Conservation (phyloP, 129 eudicot species). For the Oenanthe sinensis region DNA sequence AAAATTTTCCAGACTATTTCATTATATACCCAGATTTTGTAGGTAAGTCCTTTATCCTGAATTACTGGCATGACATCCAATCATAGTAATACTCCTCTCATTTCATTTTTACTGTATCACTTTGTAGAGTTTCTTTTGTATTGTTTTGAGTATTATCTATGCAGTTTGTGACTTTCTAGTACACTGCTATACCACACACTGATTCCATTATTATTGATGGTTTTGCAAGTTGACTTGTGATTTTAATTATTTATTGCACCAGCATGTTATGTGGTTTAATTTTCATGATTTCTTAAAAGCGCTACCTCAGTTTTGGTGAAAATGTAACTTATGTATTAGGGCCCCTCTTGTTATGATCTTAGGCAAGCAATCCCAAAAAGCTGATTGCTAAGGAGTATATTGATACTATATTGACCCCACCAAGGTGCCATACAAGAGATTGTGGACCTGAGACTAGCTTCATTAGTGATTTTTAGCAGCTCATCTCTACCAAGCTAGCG, state of each 20-base stretch:
- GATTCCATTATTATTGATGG: neutral
- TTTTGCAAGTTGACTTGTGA: neutral
- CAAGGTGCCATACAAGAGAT: too few relatives aligned
- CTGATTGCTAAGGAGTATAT: too few relatives aligned
- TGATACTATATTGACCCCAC: too few relatives aligned
- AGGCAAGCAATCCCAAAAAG: neutral
- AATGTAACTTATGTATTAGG: neutral
- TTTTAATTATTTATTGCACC: neutral
- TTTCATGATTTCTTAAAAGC: neutral
- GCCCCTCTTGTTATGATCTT: neutral
- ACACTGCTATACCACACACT: neutral
- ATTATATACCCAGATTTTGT: conserved; percentile 16
- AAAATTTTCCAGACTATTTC: conserved; percentile 20
- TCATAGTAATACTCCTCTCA: neutral
- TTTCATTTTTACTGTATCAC: neutral
- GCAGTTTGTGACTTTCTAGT: neutral
- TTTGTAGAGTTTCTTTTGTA: neutral
- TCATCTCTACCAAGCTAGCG: too few relatives aligned
- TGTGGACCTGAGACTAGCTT: too few relatives aligned
- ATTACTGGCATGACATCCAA: neutral
- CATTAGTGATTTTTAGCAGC: too few relatives aligned
- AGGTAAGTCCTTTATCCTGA: conserved; percentile 29
- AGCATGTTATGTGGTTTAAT: neutral
- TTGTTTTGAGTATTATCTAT: neutral
- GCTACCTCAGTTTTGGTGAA: neutral